These are phyloP conservation scores for Glycine latifolia DNA, from an alignment of 306 rosid genomes.

Conservation along the genomic window DNA sequence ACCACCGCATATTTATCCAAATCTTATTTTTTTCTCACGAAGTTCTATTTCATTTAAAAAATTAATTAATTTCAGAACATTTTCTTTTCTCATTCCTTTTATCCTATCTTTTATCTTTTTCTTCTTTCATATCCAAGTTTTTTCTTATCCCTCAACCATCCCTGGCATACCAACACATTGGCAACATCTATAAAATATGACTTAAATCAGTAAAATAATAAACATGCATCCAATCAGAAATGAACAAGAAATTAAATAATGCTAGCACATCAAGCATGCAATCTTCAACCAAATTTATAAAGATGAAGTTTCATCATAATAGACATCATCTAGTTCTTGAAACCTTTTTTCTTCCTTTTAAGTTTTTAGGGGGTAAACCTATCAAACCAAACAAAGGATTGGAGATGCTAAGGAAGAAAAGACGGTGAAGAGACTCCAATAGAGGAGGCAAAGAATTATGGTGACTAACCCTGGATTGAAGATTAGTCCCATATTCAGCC, in stretches of 20 bases:
- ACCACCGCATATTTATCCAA: too few relatives aligned
- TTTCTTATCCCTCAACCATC: neutral
- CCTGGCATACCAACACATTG: neutral
- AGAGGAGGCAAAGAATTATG: neutral
- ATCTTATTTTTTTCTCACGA: neutral
- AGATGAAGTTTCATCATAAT: neutral
- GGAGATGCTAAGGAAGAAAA: neutral
- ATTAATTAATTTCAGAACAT: too few relatives aligned
- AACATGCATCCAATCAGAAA: neutral
- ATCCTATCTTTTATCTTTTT: too few relatives aligned
- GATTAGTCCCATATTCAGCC: too few relatives aligned
- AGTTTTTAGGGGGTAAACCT: neutral
- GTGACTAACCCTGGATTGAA: too few relatives aligned
- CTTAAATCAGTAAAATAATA: constrained; percentile 25
- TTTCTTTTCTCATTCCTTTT: too few relatives aligned
- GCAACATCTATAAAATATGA: constrained; percentile 10
- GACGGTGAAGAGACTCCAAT: neutral
- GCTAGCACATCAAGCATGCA: too few relatives aligned
- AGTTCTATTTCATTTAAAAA: neutral
- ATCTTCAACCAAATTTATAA: neutral
- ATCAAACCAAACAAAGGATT: neutral
- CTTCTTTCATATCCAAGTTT: too few relatives aligned
- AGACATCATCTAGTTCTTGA: neutral
- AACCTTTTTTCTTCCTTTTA: neutral
- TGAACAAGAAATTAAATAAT: neutral